Evolutionary conservation across 352 stramenopile genomes (phyloP).

Genomic region (Pythium scleroteichum): DNA sequence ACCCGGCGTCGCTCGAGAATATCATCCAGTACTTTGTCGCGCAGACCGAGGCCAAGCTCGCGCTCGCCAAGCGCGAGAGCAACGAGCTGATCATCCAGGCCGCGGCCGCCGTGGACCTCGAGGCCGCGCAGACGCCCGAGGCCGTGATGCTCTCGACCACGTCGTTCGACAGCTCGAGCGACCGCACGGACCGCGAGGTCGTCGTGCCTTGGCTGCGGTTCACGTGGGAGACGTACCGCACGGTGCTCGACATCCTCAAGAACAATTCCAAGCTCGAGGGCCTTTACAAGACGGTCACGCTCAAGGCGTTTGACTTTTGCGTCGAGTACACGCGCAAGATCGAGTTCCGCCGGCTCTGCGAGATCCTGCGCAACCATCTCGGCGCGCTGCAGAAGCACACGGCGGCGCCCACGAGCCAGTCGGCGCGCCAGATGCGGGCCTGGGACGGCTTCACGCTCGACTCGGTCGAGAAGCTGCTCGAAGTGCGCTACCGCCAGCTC

Average conservation of each 20-base stretch:
- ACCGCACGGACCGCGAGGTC: constrained; percentile 94
- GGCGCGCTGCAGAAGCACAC: constrained; percentile 93
- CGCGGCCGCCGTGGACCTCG: constrained; percentile 87
- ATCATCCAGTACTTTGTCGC: constrained; percentile 93
- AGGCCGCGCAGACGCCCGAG: constrained; percentile 93
- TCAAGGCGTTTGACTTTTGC: constrained; percentile 86
- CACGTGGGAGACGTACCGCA: constrained; percentile 98
- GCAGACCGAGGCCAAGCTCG: constrained; percentile 88
- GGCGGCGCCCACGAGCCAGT: constrained; percentile 66
- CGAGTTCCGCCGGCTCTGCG: constrained; percentile 96
- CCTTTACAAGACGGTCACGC: constrained; percentile 75
- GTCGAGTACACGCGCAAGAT: constrained; percentile 90
- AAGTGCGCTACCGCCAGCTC: constrained; percentile 97
- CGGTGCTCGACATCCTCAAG: constrained; percentile 97
- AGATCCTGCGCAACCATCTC: constrained; percentile 97
- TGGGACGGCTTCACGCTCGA: constrained; percentile 97
- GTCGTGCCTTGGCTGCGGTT: constrained; percentile 95
- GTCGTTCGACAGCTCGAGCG: constrained; percentile 93
- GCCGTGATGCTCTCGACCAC: constrained; percentile 97
- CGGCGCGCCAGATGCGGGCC: constrained; percentile 86
- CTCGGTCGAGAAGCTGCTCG: constrained; percentile 94
- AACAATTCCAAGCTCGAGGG: constrained; percentile 93
- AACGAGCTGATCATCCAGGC: constrained; percentile 84
- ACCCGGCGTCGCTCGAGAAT: constrained; percentile 94
- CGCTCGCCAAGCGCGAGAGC: constrained; percentile 80